Evolutionary conservation across 2,329 filamentous ascomycete genomes (phyloP).

Genomic region (Didymella pinodella): DNA sequence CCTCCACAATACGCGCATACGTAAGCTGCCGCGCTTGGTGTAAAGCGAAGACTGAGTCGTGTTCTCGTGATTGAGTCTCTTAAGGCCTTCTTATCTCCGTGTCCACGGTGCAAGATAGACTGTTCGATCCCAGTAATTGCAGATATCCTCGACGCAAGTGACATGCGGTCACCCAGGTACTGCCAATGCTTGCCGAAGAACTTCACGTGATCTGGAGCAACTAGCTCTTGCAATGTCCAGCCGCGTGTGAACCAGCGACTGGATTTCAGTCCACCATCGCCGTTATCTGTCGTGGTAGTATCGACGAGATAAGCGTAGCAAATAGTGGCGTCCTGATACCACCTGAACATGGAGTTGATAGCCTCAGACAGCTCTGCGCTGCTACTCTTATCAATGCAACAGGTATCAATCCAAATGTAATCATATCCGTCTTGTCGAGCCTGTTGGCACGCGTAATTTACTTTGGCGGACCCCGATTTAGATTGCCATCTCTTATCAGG

Average conservation of each 20-base stretch:
- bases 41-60: too few species aligned
- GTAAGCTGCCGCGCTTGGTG: too few species aligned
- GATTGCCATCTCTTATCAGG: too few species aligned
- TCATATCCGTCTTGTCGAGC: neutral
- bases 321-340: neutral
- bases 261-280: too few species aligned
- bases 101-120: neutral
- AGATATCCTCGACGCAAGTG: neutral
- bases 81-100: too few species aligned
- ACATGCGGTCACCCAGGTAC: neutral
- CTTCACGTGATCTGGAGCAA: neutral
- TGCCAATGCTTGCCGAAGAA: neutral
- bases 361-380: neutral
- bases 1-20: too few species aligned
- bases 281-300: too few species aligned
- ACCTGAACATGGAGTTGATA: slow-evolving; percentile 2
- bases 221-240: neutral
- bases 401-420: neutral
- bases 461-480: neutral
- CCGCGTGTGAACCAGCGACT: neutral
- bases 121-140: neutral
- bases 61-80: too few species aligned
- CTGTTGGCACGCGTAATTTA: neutral
- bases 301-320: neutral
- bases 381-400: neutral